Conservation (phyloP, 306 rosid species). For the Acacia confusa region DNA sequence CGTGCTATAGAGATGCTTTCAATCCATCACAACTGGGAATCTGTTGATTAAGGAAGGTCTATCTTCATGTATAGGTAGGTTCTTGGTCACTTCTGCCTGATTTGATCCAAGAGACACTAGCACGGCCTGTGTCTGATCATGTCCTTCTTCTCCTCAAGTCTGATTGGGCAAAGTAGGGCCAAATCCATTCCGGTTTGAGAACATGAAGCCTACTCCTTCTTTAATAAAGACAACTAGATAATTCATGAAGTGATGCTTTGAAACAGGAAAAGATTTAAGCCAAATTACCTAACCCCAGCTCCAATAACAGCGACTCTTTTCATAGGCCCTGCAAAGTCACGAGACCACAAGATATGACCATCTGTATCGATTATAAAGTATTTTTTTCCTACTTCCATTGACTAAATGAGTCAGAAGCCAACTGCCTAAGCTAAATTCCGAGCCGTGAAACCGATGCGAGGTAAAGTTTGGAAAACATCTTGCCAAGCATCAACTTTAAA, state of each 20-base stretch:
- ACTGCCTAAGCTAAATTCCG: background rate
- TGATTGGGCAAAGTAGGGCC: background rate
- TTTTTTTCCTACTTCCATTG: background rate
- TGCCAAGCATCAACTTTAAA: background rate
- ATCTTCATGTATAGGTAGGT: background rate
- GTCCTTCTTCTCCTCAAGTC: background rate
- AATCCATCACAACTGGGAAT: conserved; percentile 9
- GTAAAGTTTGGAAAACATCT: conserved; percentile 12
- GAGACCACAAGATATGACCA: background rate
- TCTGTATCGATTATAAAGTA: background rate
- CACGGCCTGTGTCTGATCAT: background rate
- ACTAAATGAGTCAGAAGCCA: background rate
- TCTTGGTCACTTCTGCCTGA: background rate
- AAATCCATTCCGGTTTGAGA: background rate
- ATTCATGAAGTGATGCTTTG: background rate
- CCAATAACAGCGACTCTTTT: conserved; percentile 90
- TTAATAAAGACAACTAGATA: background rate
- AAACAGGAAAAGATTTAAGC: conserved; percentile 12
- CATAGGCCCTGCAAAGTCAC: conserved; percentile 54
- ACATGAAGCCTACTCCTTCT: background rate
- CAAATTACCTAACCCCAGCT: conserved; percentile 82
- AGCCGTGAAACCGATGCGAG: background rate
- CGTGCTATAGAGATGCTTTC: background rate
- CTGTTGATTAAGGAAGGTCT: background rate
- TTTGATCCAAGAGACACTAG: background rate